A percentile compares a stretch with the other conserved stretches of the same genome.
These are phyloP conservation scores for Zelopaecilomyces penicillatus DNA, from an alignment of 2,329 filamentous ascomycete genomes.

Conservation along the genomic window DNA sequence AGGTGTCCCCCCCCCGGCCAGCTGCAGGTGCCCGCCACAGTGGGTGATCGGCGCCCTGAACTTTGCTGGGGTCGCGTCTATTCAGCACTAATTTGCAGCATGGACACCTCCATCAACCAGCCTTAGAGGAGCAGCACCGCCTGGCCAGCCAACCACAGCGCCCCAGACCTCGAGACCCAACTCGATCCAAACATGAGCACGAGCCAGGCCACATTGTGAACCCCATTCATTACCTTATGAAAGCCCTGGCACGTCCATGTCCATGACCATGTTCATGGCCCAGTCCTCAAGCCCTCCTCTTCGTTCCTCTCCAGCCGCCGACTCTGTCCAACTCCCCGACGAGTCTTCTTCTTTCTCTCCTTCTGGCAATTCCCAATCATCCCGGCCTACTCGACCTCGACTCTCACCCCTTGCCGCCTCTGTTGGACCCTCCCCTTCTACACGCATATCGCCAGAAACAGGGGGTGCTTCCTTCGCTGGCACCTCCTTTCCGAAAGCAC, in stretches of 20 bases:
- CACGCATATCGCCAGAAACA: neutral
- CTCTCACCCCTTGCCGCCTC: neutral
- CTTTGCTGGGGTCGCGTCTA: too few species aligned
- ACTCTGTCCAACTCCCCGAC: constrained; percentile 1
- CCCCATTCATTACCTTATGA: neutral
- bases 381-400: neutral
- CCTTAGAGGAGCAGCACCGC: too few species aligned
- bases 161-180: constrained; percentile 1
- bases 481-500: constrained; percentile 1
- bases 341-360: constrained; percentile 4
- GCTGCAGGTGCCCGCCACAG: too few species aligned
- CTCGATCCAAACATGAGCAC: constrained; percentile 4
- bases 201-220: constrained; percentile 4
- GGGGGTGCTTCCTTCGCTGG: constrained; percentile 3
- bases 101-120: too few species aligned
- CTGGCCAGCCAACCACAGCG: too few species aligned
- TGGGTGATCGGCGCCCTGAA: too few species aligned
- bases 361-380: neutral
- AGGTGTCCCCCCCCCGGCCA: too few species aligned
- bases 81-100: too few species aligned
- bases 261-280: constrained; percentile 6
- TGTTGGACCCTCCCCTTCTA: neutral
- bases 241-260: neutral
- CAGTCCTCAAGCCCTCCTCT: constrained; percentile 3
- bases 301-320: constrained; percentile 4